Evolutionary conservation across 495 filamentous ascomycete genomes (phyloP).

Genomic region (Trichoderma erinaceum): DNA sequence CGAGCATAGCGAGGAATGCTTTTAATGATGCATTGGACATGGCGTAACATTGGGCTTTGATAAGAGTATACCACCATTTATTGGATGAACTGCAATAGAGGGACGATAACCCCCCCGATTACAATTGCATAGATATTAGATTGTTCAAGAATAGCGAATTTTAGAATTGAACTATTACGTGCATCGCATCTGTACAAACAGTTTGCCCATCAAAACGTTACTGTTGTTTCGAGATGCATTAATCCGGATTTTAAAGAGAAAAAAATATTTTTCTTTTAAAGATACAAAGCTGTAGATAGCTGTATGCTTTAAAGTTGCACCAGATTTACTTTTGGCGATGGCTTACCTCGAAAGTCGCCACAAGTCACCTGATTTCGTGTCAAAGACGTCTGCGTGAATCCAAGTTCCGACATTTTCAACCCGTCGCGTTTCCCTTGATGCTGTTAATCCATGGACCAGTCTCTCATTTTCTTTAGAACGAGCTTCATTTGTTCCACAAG

Average conservation of each 20-base stretch:
- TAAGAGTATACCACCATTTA: background rate
- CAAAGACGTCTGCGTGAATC: background rate
- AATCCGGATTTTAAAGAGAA: no score
- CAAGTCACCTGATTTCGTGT: constrained; percentile 15
- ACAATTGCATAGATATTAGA: background rate
- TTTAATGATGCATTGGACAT: background rate
- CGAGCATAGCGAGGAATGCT: background rate
- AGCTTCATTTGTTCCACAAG: no score
- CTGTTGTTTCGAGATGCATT: no score
- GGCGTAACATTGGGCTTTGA: background rate
- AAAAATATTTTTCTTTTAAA: no score
- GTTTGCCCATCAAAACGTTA: no score
- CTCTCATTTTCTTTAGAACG: no score
- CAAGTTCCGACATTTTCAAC: background rate
- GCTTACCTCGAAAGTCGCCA: background rate
- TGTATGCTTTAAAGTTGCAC: background rate
- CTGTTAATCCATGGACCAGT: no score
- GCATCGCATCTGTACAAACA: no score
- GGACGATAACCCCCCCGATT: background rate
- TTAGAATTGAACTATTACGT: background rate
- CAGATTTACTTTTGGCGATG: background rate
- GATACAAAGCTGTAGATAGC: no score
- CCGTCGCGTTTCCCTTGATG: no score
- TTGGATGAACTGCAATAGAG: background rate
- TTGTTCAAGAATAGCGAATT: background rate